These are phyloP conservation scores for Falciphora oryzae DNA, from an alignment of 2,329 filamentous ascomycete genomes.

Conservation along the genomic window DNA sequence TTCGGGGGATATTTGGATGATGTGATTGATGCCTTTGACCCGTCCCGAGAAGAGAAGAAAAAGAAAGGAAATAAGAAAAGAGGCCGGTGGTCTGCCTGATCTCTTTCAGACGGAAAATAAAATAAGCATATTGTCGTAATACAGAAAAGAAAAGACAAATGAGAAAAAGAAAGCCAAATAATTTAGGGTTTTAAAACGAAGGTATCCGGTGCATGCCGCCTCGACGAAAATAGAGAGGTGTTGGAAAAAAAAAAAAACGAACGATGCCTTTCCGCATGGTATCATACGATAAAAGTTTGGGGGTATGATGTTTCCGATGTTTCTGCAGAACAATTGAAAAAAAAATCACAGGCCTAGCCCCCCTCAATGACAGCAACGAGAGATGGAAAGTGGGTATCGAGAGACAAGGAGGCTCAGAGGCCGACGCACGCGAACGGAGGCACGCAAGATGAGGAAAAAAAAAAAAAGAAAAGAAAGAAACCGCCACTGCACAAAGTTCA, in stretches of 20 bases:
- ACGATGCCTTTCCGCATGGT: neutral
- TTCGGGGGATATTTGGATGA: neutral
- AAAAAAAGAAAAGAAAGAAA: neutral
- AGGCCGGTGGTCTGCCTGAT: too few species aligned
- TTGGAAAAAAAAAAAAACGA: neutral
- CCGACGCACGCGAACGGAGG: neutral
- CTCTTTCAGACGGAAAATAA: neutral
- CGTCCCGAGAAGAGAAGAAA: neutral
- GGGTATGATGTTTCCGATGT: too few species aligned
- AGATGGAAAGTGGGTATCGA: neutral
- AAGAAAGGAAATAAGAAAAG: neutral
- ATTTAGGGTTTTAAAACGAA: neutral
- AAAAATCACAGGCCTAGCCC: neutral
- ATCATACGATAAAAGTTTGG: neutral
- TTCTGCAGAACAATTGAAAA: neutral
- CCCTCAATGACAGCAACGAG: neutral
- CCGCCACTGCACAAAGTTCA: neutral
- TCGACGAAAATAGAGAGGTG: too few species aligned
- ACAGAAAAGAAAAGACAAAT: neutral
- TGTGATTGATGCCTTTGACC: neutral
- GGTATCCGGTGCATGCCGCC: neutral
- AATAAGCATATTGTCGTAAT: neutral
- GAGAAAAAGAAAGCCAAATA: neutral
- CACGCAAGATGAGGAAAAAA: neutral
- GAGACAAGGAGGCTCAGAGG: neutral